Conservation (phyloP, 805 yeast genomes). For the Metschnikowia chrysomelidarum region DNA sequence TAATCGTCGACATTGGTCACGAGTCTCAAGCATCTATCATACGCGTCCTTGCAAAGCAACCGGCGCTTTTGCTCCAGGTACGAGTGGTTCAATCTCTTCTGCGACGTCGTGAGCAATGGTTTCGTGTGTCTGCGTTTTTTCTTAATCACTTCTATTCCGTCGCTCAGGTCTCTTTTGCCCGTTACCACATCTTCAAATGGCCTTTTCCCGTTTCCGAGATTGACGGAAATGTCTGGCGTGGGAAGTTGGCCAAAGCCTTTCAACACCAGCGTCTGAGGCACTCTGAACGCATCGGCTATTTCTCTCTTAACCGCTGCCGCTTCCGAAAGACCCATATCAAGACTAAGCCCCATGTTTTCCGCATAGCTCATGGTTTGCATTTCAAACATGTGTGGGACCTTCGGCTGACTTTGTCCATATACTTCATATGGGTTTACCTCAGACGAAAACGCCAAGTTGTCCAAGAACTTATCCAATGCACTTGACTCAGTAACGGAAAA, state of each 20-base stretch:
- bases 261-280: conserved; percentile 22
- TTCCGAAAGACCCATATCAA: too few species aligned
- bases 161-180: conserved; percentile 1
- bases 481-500: conserved; percentile 20
- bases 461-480: conserved; percentile 39
- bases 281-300: conserved; percentile 33
- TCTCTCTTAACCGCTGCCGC: conserved; percentile 26
- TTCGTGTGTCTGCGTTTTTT: conserved; percentile 33
- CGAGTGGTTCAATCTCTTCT: conserved; percentile 42
- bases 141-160: conserved; percentile 6
- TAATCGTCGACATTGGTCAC: conserved; percentile 41
- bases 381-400: conserved; percentile 21
- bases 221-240: conserved; percentile 25
- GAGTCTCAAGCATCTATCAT: conserved; percentile 40
- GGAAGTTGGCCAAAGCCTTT: conserved; percentile 25
- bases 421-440: conserved; percentile 31
- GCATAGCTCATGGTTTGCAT: conserved; percentile 30
- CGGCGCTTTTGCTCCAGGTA: conserved; percentile 44
- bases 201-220: conserved; percentile 1
- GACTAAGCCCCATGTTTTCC: conserved; percentile 1
- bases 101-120: conserved; percentile 38
- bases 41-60: conserved; percentile 43
- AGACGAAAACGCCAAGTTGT: conserved; percentile 34
- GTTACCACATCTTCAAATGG: conserved; percentile 4
- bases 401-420: conserved; percentile 19